These are phyloP conservation scores for Inonotus hispidus DNA, from an alignment of 1,284 basidiomycete species.

Conservation along the genomic window DNA sequence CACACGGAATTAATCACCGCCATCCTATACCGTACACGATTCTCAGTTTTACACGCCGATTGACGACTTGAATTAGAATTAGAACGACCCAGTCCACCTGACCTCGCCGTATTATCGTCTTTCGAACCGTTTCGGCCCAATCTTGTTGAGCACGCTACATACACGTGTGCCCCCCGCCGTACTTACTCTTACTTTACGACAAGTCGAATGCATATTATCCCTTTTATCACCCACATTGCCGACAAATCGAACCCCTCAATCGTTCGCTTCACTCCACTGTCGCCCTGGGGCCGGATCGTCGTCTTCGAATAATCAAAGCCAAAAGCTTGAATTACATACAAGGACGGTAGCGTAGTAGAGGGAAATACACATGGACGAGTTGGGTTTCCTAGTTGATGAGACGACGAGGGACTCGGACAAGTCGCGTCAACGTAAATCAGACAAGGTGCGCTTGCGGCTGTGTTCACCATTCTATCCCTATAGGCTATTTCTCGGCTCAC, in stretches of 20 bases:
- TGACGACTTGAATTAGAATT: neutral
- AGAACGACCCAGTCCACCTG: neutral
- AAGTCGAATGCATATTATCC: conserved; percentile 2
- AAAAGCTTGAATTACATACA: conserved; percentile 2
- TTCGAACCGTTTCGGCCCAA: neutral
- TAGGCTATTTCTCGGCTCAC: neutral
- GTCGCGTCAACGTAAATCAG: conserved; percentile 15
- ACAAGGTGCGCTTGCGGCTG: conserved; percentile 11
- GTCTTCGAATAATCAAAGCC: neutral
- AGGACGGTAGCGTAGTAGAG: neutral
- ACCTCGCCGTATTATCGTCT: neutral
- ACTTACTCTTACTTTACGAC: neutral
- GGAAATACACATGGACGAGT: conserved; percentile 4
- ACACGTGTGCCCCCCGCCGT: conserved; percentile 7
- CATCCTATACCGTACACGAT: too few relatives aligned
- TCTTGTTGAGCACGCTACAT: conserved; percentile 5
- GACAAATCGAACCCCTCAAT: neutral
- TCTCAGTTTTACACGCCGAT: neutral
- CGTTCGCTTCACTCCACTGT: neutral
- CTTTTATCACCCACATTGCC: neutral
- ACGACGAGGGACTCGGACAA: conserved; percentile 5
- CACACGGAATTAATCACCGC: too few relatives aligned
- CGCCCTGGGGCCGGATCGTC: neutral
- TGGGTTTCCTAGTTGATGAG: neutral
- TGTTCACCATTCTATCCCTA: neutral